Evolutionary conservation across 2,329 filamentous ascomycete species (phyloP).

Genomic region (Ascochyta clinopodiicola): DNA sequence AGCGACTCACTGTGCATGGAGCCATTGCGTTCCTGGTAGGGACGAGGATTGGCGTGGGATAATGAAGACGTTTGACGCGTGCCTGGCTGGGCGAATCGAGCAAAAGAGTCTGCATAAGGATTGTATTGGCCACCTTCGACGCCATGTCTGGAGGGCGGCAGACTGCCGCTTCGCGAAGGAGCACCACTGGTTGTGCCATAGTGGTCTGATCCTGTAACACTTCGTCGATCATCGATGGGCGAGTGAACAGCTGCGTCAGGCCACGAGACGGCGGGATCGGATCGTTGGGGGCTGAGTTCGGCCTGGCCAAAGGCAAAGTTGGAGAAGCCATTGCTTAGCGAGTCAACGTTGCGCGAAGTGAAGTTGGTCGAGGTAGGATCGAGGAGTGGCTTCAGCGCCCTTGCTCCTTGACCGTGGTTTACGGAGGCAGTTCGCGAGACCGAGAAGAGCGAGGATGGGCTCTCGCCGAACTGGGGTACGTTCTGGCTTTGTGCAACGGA

Average conservation of each 20-base stretch:
- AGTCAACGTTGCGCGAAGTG: constrained; percentile 38
- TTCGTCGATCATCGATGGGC: constrained; percentile 52
- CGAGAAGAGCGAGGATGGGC: constrained; percentile 36
- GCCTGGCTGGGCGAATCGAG: constrained; percentile 43
- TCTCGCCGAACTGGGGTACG: constrained; percentile 22
- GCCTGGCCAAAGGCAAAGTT: constrained; percentile 41
- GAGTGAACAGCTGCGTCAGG: constrained; percentile 47
- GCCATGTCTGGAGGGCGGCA: constrained; percentile 63
- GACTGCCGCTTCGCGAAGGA: constrained; percentile 61
- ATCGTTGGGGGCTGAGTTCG: constrained; percentile 37
- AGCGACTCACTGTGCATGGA: constrained; percentile 49
- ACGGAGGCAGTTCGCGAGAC: constrained; percentile 30
- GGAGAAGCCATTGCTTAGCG: constrained; percentile 42
- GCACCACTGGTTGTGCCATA: constrained; percentile 53
- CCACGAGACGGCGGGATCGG: constrained; percentile 43
- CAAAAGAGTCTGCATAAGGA: constrained; percentile 37
- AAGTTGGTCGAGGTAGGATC: constrained; percentile 44
- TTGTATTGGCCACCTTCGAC: constrained; percentile 48
- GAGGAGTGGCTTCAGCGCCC: constrained; percentile 39
- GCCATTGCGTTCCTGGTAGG: constrained; percentile 48
- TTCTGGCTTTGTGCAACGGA: constrained; percentile 45
- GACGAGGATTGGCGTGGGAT: constrained; percentile 54
- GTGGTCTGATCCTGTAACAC: constrained; percentile 52
- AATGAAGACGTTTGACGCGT: constrained; percentile 57
- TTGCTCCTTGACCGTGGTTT: constrained; percentile 32